phyloP scores from a whole-genome alignment of 371 early-diverging fungal species.

The Lichtheimia ramosa region DNA sequence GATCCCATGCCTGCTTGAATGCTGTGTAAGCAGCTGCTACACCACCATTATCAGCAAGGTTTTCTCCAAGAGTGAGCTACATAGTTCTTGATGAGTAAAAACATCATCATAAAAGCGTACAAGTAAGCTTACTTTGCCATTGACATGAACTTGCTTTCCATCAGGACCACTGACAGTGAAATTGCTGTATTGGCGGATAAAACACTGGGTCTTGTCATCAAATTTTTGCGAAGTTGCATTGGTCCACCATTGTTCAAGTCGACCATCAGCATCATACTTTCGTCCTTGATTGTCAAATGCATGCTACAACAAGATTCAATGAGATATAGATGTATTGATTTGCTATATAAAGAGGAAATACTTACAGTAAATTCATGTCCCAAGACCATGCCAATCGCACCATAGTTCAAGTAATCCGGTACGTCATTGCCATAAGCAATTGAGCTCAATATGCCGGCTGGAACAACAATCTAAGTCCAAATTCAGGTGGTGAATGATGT shows the following conservation, averaged over 20 bases:
- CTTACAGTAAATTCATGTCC: conserved; percentile 66
- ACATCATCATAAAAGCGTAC: no score
- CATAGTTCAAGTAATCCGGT: conserved; percentile 60
- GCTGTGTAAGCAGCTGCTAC: conserved; percentile 37
- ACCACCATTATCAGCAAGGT: conserved; percentile 81
- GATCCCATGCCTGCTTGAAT: conserved; percentile 14
- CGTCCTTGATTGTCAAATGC: conserved; percentile 57
- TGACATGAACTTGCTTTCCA: conserved; percentile 30
- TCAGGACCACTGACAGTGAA: conserved; percentile 35
- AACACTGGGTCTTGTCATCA: conserved; percentile 54
- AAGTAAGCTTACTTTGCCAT: conserved; percentile 40
- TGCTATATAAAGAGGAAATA: neutral
- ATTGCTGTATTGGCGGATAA: conserved; percentile 62
- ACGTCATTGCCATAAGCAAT: conserved; percentile 43
- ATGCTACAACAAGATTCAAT: conserved; percentile 26
- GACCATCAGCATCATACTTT: conserved; percentile 50
- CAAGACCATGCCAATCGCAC: conserved; percentile 58
- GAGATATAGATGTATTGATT: neutral
- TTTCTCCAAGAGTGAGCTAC: conserved; percentile 65
- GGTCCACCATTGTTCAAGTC: conserved; percentile 67
- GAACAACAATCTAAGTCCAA: conserved; percentile 49
- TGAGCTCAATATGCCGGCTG: conserved; percentile 58
- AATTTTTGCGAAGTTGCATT: conserved; percentile 49
- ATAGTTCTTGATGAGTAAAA: neutral
- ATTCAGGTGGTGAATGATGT: neutral